A percentile compares a stretch with the other conserved stretches of the same genome.
These are phyloP conservation scores for Chalciporus sp. DNA, from an alignment of 1,284 basidiomycete genomes.

Conservation along the genomic window DNA sequence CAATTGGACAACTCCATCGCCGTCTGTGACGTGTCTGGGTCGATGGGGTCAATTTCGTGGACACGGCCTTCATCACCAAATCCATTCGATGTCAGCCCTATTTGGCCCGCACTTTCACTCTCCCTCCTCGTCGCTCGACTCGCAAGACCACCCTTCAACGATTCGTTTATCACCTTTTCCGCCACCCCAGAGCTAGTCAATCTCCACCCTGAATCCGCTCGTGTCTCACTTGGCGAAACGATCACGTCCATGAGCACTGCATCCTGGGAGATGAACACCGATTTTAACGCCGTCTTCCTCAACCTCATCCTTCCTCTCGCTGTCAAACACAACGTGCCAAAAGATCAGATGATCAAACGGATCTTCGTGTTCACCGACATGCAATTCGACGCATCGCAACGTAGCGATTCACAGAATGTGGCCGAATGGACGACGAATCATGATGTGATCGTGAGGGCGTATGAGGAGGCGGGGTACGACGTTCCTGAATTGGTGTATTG, in stretches of 20 bases:
- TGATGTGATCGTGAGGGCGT: constrained; percentile 53
- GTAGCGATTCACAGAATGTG: background rate
- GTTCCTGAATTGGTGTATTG: constrained; percentile 71
- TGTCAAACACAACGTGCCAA: constrained; percentile 51
- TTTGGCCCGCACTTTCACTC: constrained; percentile 62
- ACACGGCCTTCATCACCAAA: background rate
- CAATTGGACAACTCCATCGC: constrained; percentile 64
- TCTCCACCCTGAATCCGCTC: constrained; percentile 43
- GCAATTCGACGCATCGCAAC: constrained; percentile 61
- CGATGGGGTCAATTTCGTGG: constrained; percentile 52
- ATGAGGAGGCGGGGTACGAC: constrained; percentile 61
- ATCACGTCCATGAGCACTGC: constrained; percentile 41
- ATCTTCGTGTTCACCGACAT: constrained; percentile 78
- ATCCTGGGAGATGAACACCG: constrained; percentile 60
- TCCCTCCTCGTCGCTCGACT: constrained; percentile 67
- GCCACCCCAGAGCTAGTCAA: constrained; percentile 47
- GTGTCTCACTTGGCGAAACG: constrained; percentile 36
- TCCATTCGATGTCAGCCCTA: constrained; percentile 40
- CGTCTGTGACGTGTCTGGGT: constrained; percentile 73
- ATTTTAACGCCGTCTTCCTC: constrained; percentile 61
- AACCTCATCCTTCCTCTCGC: constrained; percentile 62
- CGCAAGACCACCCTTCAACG: constrained; percentile 62
- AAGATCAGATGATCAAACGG: constrained; percentile 73
- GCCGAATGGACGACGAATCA: constrained; percentile 61
- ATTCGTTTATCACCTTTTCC: constrained; percentile 72